Conservation (phyloP, 805 yeast species). For the Candida railenensis region DNA sequence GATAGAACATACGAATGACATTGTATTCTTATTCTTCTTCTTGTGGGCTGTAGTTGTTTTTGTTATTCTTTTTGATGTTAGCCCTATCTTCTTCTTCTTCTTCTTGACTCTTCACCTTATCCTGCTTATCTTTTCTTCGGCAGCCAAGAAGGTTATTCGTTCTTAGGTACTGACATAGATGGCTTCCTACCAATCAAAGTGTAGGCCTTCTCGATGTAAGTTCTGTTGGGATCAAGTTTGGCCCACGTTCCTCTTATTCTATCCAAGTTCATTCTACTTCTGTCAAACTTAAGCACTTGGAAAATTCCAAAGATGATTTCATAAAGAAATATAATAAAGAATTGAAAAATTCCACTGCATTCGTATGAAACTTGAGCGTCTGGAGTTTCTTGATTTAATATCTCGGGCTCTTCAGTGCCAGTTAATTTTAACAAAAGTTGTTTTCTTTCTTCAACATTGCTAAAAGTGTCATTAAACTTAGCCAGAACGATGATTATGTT, state of each 20-base stretch:
- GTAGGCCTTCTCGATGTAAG: constrained; percentile 36
- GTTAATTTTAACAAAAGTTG: constrained; percentile 26
- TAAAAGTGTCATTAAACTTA: constrained; percentile 30
- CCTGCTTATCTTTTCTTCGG: too few species aligned
- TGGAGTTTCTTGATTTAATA: neutral
- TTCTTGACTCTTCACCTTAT: too few species aligned
- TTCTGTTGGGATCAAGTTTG: constrained; percentile 40
- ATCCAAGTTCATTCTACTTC: constrained; percentile 42
- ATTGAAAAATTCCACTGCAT: constrained; percentile 14
- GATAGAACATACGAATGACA: too few species aligned
- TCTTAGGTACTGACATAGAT: neutral
- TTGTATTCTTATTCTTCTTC: too few species aligned
- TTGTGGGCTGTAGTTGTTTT: neutral
- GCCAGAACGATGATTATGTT: constrained; percentile 26
- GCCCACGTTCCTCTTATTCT: constrained; percentile 38
- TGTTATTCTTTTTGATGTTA: neutral
- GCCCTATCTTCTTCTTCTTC: neutral
- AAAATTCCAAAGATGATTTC: constrained; percentile 32
- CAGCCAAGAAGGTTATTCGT: too few species aligned
- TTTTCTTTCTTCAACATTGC: constrained; percentile 25
- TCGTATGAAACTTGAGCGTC: neutral
- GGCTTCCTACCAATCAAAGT: constrained; percentile 22
- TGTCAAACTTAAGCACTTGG: constrained; percentile 36
- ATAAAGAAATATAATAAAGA: constrained; percentile 29
- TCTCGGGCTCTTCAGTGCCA: constrained; percentile 14